Conservation (phyloP, 108 stramenopile genomes). For the Conticribra guillardii region DNA sequence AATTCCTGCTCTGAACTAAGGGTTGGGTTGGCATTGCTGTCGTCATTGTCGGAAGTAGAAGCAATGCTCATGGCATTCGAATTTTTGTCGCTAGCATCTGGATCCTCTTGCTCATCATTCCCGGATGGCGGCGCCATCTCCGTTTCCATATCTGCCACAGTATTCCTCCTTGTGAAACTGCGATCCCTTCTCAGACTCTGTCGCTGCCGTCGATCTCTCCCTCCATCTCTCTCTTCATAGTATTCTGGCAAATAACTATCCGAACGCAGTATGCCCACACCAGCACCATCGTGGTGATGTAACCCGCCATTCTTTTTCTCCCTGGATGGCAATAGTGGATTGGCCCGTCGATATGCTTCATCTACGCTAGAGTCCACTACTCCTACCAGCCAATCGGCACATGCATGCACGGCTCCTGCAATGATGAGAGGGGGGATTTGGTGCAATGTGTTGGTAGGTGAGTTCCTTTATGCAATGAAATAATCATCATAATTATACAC, state of each 20-base stretch:
- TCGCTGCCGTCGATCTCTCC: conserved; percentile 21
- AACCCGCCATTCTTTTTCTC: too few species aligned
- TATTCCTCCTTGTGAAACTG: conserved; percentile 34
- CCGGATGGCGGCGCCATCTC: not conserved
- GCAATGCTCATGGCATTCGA: not conserved
- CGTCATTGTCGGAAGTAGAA: conserved; percentile 11
- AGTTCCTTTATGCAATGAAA: too few species aligned
- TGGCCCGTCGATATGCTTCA: conserved; percentile 40
- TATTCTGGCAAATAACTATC: conserved; percentile 22
- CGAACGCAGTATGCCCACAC: too few species aligned
- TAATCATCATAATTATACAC: too few species aligned
- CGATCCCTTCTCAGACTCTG: conserved; percentile 12
- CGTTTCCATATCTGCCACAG: conserved; percentile 44
- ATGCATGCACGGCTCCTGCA: conserved; percentile 32
- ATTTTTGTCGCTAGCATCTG: not conserved
- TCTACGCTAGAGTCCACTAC: conserved; percentile 40
- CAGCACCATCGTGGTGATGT: too few species aligned
- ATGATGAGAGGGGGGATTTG: too few species aligned
- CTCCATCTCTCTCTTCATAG: conserved; percentile 19
- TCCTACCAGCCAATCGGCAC: conserved; percentile 39
- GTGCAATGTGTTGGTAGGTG: too few species aligned
- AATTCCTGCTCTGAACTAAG: too few species aligned
- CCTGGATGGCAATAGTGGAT: conserved; percentile 19
- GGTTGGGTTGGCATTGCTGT: not conserved
- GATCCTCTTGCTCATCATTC: conserved; percentile 3